Percentiles rank a stretch among this genome's conserved stretches.
phyloP scores from a whole-genome alignment of 2,329 filamentous ascomycete species.

The Fusarium austroafricanum region DNA sequence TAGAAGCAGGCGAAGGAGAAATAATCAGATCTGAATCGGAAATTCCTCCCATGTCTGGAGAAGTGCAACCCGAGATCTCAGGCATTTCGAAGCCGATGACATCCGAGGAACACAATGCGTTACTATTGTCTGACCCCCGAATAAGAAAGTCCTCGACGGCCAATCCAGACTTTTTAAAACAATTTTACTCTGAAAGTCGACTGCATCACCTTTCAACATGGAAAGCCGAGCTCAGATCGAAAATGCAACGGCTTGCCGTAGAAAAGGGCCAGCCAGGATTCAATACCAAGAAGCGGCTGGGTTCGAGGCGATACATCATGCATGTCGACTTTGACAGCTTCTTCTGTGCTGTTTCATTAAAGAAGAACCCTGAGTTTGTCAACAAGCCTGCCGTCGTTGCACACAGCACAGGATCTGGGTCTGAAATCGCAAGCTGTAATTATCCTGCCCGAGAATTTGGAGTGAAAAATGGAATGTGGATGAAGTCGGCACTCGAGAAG shows the following conservation, averaged over 20 bases:
- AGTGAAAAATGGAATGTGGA: slow-evolving; percentile 99
- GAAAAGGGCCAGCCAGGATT: slow-evolving; percentile 68
- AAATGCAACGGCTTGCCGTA: slow-evolving; percentile 82
- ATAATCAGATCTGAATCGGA: neutral
- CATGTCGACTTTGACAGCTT: slow-evolving; percentile 99
- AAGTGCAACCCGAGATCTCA: slow-evolving; percentile 1
- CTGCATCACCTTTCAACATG: slow-evolving; percentile 95
- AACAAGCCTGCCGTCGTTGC: slow-evolving; percentile 90
- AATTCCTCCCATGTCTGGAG: neutral
- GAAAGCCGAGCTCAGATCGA: slow-evolving; percentile 94
- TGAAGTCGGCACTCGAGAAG: slow-evolving; percentile 86
- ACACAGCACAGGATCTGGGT: slow-evolving; percentile 84
- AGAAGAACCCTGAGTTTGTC: slow-evolving; percentile 77
- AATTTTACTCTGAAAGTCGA: slow-evolving; percentile 95
- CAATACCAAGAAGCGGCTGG: slow-evolving; percentile 64
- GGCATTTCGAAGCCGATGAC: slow-evolving; percentile 73
- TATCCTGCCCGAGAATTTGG: slow-evolving; percentile 89
- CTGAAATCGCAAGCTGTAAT: slow-evolving; percentile 98
- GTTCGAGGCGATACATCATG: slow-evolving; percentile 82
- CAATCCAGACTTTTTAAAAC: slow-evolving; percentile 92
- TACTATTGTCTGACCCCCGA: slow-evolving; percentile 84
- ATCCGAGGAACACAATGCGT: slow-evolving; percentile 91
- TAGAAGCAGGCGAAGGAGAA: neutral
- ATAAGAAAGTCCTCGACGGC: slow-evolving; percentile 90
- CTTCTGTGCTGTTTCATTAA: slow-evolving; percentile 91